Evolutionary conservation across 129 eudicot species (phyloP).

Genomic region (Gnaphalium uliginosum): DNA sequence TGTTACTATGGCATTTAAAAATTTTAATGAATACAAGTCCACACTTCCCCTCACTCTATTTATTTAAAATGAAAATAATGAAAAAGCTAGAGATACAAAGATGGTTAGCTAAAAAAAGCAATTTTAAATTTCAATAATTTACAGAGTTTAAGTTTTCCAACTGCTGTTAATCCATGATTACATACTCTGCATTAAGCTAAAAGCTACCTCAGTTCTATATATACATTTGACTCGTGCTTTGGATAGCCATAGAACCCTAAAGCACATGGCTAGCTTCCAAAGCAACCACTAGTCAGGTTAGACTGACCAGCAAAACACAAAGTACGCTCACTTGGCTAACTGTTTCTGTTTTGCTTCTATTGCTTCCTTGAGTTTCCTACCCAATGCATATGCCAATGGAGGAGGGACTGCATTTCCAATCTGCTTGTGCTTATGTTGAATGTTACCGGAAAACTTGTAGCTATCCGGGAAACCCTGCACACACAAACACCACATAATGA

Average conservation of each 20-base stretch:
- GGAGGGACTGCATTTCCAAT: conserved; percentile 74
- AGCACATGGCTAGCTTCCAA: background rate
- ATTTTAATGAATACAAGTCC: no score
- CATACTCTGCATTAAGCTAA: background rate
- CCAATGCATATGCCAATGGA: conserved; percentile 64
- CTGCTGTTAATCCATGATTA: background rate
- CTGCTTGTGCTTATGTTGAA: conserved; percentile 56
- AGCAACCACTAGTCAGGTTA: background rate
- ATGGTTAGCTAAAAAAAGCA: background rate
- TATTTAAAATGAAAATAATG: no score
- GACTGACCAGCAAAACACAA: background rate
- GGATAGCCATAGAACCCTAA: background rate
- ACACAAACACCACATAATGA: background rate
- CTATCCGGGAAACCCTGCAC: conserved; percentile 59
- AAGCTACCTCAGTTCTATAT: conserved; percentile 1
- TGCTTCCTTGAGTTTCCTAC: conserved; percentile 68
- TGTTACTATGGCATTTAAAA: no score
- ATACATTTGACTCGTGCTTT: conserved; percentile 4
- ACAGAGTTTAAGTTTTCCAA: background rate
- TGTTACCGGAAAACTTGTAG: conserved; percentile 55
- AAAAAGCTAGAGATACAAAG: background rate
- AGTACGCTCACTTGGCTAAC: background rate
- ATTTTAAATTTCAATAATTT: background rate
- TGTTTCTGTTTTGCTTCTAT: conserved; percentile 34
- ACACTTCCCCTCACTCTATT: no score